Conservation (phyloP, 2,329 filamentous ascomycete genomes). For the Metarhizium anisopliae region DNA sequence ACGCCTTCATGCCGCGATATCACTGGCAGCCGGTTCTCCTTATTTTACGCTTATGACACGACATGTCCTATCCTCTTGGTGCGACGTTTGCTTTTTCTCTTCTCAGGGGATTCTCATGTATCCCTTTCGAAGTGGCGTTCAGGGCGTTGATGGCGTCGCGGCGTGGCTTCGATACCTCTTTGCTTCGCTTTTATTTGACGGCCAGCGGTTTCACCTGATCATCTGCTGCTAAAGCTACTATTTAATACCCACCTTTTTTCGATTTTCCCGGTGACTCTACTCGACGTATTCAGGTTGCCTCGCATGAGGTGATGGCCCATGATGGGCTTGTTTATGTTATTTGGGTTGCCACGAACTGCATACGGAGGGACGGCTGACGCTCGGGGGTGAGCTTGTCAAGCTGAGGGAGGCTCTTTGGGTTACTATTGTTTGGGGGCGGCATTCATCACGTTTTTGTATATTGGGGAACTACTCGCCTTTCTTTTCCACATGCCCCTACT, state of each 20-base stretch:
- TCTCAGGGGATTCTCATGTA: not conserved
- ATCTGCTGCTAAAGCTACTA: not conserved
- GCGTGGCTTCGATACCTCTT: conserved; percentile 21
- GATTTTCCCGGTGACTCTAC: not conserved
- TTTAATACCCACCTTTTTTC: not conserved
- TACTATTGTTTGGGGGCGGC: not conserved
- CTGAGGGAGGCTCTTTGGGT: not conserved
- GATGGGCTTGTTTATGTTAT: not conserved
- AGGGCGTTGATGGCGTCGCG: conserved; percentile 21
- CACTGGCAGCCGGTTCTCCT: not conserved
- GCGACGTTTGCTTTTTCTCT: conserved; percentile 1
- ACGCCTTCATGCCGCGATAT: too few species aligned
- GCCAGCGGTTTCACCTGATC: not conserved
- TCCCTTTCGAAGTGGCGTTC: conserved; percentile 16
- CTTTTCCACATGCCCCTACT: too few species aligned
- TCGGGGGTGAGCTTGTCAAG: not conserved
- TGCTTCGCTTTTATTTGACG: conserved; percentile 2
- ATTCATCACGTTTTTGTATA: not conserved
- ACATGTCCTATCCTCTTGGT: not conserved
- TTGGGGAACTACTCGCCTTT: not conserved
- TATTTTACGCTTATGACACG: not conserved
- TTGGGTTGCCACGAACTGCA: not conserved
- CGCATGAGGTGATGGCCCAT: too few species aligned
- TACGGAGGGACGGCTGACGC: not conserved
- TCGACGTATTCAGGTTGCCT: not conserved